These are phyloP conservation scores for Myotisia sp. DNA, from an alignment of 2,329 filamentous ascomycete genomes.

Conservation along the genomic window DNA sequence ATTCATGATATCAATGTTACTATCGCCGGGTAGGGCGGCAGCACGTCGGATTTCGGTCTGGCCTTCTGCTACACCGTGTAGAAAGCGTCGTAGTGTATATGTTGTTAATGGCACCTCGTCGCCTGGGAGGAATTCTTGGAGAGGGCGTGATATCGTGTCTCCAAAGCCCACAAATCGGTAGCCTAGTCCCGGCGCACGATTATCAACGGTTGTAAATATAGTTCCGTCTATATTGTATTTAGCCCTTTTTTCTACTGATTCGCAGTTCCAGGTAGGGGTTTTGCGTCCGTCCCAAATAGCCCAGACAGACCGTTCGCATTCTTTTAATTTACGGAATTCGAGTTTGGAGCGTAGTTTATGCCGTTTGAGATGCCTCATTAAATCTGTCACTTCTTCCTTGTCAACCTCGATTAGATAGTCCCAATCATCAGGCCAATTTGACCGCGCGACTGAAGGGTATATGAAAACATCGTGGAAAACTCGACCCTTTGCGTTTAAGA, in stretches of 20 bases:
- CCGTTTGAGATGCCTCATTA: conserved; percentile 62
- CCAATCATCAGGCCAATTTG: conserved; percentile 15
- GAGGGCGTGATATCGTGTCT: conserved; percentile 20
- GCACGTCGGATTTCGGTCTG: conserved; percentile 60
- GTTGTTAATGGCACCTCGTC: conserved; percentile 39
- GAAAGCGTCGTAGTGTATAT: conserved; percentile 64
- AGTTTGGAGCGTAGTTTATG: conserved; percentile 80
- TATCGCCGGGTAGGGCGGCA: conserved; percentile 67
- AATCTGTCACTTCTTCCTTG: conserved; percentile 43
- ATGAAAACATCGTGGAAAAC: conserved; percentile 83
- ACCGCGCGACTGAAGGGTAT: conserved; percentile 43
- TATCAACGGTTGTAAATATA: conserved; percentile 25
- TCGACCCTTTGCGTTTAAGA: conserved; percentile 72
- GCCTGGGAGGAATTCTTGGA: conserved; percentile 28
- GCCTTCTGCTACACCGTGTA: conserved; percentile 73
- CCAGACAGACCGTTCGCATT: conserved; percentile 55
- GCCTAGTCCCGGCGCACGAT: conserved; percentile 28
- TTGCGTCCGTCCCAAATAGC: conserved; percentile 50
- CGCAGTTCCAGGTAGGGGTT: conserved; percentile 14
- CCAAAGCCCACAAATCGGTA: conserved; percentile 25
- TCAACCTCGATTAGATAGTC: conserved; percentile 75
- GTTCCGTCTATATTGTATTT: conserved; percentile 3
- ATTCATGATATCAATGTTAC: conserved; percentile 71
- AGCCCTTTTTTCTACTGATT: conserved; percentile 2
- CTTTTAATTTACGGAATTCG: conserved; percentile 49